Conservation (phyloP, 2,329 filamentous ascomycete genomes). For the Rhinocladiella similis region DNA sequence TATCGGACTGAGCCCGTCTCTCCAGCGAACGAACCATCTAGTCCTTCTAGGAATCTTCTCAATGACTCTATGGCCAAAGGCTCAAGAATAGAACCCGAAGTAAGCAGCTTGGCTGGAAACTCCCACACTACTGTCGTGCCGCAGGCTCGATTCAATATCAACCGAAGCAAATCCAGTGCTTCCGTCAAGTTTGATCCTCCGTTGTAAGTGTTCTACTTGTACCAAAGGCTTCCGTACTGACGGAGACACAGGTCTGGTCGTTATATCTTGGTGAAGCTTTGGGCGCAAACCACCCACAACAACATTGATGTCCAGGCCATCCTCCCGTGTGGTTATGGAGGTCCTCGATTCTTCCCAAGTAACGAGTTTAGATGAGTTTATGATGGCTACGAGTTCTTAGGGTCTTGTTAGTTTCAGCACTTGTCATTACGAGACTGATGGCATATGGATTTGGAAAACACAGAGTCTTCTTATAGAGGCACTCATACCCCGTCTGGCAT, state of each 20-base stretch:
- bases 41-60: neutral
- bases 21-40: conserved; percentile 3
- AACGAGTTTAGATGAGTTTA: conserved; percentile 57
- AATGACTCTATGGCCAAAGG: conserved; percentile 9
- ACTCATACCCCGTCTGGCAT: too few species aligned
- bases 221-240: neutral
- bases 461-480: too few species aligned
- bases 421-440: neutral
- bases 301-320: conserved; percentile 93
- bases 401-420: neutral
- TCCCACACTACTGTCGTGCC: conserved; percentile 65
- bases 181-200: conserved; percentile 83
- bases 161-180: conserved; percentile 78
- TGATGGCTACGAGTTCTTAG: neutral
- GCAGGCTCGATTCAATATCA: conserved; percentile 80
- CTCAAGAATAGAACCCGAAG: conserved; percentile 30
- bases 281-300: conserved; percentile 70
- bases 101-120: conserved; percentile 31
- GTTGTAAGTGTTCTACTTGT: conserved; percentile 49
- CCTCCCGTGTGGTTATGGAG: conserved; percentile 78
- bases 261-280: conserved; percentile 86
- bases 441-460: too few species aligned
- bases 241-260: conserved; percentile 54
- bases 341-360: conserved; percentile 79
- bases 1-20: neutral